Base-by-base conservation (phyloP, 129 eudicot species). In the Solidago caesia region DNA sequence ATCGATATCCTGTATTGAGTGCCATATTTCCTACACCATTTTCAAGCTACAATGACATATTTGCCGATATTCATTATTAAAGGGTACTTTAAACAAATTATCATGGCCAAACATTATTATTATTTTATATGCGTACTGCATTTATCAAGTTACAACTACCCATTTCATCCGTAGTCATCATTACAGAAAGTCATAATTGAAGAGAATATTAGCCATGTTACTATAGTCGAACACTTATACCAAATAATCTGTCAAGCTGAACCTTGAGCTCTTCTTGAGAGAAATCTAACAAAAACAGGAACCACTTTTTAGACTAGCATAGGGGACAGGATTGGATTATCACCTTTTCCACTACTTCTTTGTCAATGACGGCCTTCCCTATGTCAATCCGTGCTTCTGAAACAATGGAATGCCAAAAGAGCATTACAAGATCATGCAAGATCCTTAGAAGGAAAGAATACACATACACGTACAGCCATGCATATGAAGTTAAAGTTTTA, bases 291-390 rank as follows among this genome's bases (percentile, higher is more conserved):
- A 33, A 3, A 33, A 33, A 33, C 39, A 33, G 39, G 1, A 33
- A 33, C 39, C 39, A 33, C 2, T 33, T 33, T 33, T 5, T 55
- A 14, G 7, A 55, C 8, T 55, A 55, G 3, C n/a, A 55, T 55
- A 55, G 26, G 60, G 21, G 61, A 15, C 10, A 8, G 9, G 61
- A 53, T 33, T 33, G 21, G 61, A 55, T 10, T 12, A 52, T 70
- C 57, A 93, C 97, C 94, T 91, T 91, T 79, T 91, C 96, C 76
- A 95, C 99, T 16, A 91, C 97, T 84, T 95, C 97, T 79, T 85
- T 90, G 76, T 95, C 96, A 25, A 95, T 87, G 45, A 27, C 81
- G 33, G 56, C 76, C 76, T 95, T 91, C 64, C 91, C 91, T 53
- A 91, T 77, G 55, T 87, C 96, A 55, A 15, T 56, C 56, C 80